Base-by-base conservation (phyloP, 768 basidiomycete genomes). In the Lactarius sanguifluus region DNA sequence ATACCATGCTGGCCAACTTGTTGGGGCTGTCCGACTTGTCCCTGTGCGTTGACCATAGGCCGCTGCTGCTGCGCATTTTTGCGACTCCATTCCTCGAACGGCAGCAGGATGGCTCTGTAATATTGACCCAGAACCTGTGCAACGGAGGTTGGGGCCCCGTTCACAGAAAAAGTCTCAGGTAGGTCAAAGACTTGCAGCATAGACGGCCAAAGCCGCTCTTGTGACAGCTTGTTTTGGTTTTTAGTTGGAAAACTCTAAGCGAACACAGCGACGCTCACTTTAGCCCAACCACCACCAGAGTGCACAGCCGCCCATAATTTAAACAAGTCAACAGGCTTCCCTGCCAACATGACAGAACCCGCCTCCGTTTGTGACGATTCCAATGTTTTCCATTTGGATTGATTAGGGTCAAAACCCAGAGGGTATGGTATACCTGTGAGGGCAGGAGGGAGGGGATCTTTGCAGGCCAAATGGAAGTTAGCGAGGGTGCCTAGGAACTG, bases 281-380 rank as follows among this genome's bases (percentile, higher is more conserved):
- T 84, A 68, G 77, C 75, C 20, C 80, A 79, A 34, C 91, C 91
- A 30, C 92, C 92, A 41, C 77, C 71, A 69, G 85, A 81, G 64
- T 77, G 77, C 55, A 90, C 87, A 50, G 84, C 67, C 15, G 80
- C 80, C 86, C 88, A 93, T 12, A 94, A 76, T 72, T 82, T 89
- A 75, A 89, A 87, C n/a, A 94, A 75, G 73, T 90, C 88, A 55
- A 94, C 77, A 70, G 92, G 90, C 74, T 83, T 88, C 20, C 89
- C 90, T 3, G 86, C 88, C 23, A 94, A 72, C 57, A 85, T 84
- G 75, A 93, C 81, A 47, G 81, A 77, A 38, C 92, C 92, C 13
- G 81, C 70, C 68, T 90, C 89, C 12, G 72, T 70, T 63, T 79
- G 72, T 13, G 86, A 83, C 32, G 83, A 79, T 66, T 92, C 90